Conservation (phyloP, 1,284 basidiomycete species). For the Cryptococcus sp. region DNA sequence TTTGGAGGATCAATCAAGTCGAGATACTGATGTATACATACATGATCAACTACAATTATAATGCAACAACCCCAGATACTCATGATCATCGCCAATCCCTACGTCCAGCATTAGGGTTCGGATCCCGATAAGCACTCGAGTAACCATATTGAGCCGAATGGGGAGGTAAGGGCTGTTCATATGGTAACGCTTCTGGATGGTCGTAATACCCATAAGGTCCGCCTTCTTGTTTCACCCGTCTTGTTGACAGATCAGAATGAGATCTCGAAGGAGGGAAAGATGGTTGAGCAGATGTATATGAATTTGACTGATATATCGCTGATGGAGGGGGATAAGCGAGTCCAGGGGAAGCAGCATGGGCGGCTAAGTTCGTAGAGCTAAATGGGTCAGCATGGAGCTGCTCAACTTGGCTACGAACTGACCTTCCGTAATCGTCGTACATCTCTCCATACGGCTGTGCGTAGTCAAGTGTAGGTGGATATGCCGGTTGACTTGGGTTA, state of each 20-base stretch:
- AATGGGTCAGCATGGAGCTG: background rate
- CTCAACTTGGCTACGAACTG: background rate
- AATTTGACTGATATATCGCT: background rate
- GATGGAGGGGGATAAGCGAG: conserved; percentile 25
- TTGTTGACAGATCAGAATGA: background rate
- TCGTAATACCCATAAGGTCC: too few species aligned
- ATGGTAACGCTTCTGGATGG: too few species aligned
- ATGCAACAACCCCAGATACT: too few species aligned
- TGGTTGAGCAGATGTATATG: background rate
- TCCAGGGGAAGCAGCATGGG: conserved; percentile 29
- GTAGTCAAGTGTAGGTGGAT: conserved; percentile 17
- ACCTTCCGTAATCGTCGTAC: conserved; percentile 25
- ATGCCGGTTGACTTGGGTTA: conserved; percentile 2
- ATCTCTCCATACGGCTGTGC: conserved; percentile 1
- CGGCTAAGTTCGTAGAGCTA: conserved; percentile 26
- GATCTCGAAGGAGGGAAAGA: conserved; percentile 5
- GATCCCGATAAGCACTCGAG: too few species aligned
- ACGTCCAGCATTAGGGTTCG: too few species aligned
- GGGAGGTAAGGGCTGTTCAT: too few species aligned
- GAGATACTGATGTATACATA: too few species aligned
- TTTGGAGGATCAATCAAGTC: too few species aligned
- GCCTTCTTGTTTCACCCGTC: too few species aligned
- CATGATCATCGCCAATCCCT: too few species aligned
- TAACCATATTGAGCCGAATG: too few species aligned
- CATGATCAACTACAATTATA: too few species aligned